Conservation (phyloP, 352 stramenopile species). For the Hyaloperonospora arabidopsidis region DNA sequence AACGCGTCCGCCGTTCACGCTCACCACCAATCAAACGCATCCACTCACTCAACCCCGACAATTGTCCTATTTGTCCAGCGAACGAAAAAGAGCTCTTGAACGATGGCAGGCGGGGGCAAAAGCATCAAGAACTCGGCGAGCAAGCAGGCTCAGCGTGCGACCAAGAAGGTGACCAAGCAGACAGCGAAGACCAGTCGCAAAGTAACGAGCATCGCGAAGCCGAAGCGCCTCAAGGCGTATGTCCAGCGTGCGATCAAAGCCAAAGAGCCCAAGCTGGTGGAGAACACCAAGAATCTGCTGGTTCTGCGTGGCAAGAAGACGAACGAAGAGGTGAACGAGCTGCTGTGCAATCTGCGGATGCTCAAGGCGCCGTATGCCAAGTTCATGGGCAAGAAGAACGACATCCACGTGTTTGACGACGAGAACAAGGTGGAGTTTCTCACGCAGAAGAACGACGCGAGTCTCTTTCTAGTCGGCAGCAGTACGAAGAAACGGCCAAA, state of each 20-base stretch:
- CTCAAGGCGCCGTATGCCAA: slow-evolving; percentile 84
- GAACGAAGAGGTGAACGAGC: slow-evolving; percentile 69
- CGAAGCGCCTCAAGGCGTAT: slow-evolving; percentile 76
- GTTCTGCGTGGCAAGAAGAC: slow-evolving; percentile 88
- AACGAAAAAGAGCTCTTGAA: background rate
- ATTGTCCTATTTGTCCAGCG: background rate
- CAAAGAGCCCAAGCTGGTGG: slow-evolving; percentile 87
- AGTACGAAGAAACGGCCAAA: slow-evolving; percentile 99
- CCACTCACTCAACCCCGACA: slow-evolving; percentile 14
- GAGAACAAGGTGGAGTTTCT: slow-evolving; percentile 90
- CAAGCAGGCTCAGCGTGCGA: slow-evolving; percentile 58
- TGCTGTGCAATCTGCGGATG: slow-evolving; percentile 81
- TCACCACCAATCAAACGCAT: slow-evolving; percentile 40
- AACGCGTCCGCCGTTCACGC: slow-evolving; percentile 3
- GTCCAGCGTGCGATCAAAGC: slow-evolving; percentile 79
- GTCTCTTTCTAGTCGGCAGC: slow-evolving; percentile 92
- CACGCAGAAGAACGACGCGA: slow-evolving; percentile 96
- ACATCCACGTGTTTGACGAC: slow-evolving; percentile 92
- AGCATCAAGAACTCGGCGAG: slow-evolving; percentile 57
- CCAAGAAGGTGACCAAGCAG: slow-evolving; percentile 64
- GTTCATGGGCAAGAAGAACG: slow-evolving; percentile 90
- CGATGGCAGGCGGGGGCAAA: slow-evolving; percentile 60
- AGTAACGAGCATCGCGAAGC: slow-evolving; percentile 56
- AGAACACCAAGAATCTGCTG: slow-evolving; percentile 88
- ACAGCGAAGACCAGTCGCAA: slow-evolving; percentile 65